Percentiles rank a stretch among this genome's conserved stretches.
These are phyloP conservation scores for Penicillium odoratum DNA, from an alignment of 495 filamentous ascomycete species.

Conservation along the genomic window DNA sequence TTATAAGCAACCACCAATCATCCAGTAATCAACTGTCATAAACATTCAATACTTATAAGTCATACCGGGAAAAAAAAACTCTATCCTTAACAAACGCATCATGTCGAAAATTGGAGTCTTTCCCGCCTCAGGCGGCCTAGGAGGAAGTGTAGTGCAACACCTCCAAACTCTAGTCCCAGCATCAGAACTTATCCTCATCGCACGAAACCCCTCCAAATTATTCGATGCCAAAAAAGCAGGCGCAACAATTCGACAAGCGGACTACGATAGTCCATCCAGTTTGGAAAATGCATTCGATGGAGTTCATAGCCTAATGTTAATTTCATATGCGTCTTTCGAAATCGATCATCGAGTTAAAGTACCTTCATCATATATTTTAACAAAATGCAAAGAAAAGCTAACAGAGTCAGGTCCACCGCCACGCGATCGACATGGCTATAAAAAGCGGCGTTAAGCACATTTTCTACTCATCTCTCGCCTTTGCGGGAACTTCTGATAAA, in stretches of 20 bases:
- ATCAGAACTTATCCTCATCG: conserved; percentile 44
- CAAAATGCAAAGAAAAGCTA: too few species aligned
- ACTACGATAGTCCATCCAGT: conserved; percentile 36
- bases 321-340: conserved; percentile 46
- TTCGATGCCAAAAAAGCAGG: conserved; percentile 23
- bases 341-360: conserved; percentile 37
- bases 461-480: conserved; percentile 68
- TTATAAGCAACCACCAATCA: not conserved
- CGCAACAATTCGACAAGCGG: conserved; percentile 34
- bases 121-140: conserved; percentile 52
- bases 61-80: not conserved
- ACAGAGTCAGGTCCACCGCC: conserved; percentile 40
- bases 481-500: conserved; percentile 46
- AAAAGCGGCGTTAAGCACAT: conserved; percentile 60
- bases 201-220: conserved; percentile 45
- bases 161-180: conserved; percentile 40
- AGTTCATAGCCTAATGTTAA: conserved; percentile 36
- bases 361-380: too few species aligned
- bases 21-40: too few species aligned
- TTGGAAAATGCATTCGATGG: conserved; percentile 38
- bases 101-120: conserved; percentile 47
- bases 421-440: conserved; percentile 58
- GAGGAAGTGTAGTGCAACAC: conserved; percentile 46
- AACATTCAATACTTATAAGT: too few species aligned
- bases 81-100: too few species aligned